Conservation (phyloP, 225 moss, liverwort and hornwort genomes). For the Physcomitrium patens region DNA sequence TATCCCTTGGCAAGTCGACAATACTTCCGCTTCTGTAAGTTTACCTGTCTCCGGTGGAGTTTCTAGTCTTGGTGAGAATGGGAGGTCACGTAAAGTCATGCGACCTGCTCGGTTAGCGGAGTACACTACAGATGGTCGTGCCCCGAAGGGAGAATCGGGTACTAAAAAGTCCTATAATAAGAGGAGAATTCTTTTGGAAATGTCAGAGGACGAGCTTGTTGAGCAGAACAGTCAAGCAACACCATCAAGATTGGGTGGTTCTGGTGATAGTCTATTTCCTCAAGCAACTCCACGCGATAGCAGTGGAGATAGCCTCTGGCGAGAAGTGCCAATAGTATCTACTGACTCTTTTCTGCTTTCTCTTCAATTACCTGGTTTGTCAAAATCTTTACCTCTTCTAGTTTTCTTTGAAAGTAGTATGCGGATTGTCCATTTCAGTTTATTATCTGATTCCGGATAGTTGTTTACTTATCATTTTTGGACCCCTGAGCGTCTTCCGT, state of each 20-base stretch:
- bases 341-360: conserved; percentile 67
- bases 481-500: not conserved
- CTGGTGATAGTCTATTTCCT: conserved; percentile 37
- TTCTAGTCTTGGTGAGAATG: conserved; percentile 47
- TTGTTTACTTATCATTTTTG: not conserved
- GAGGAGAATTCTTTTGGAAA: conserved; percentile 58
- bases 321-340: conserved; percentile 80
- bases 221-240: conserved; percentile 52
- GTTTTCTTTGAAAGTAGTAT: too few species aligned
- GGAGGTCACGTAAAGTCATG: conserved; percentile 60
- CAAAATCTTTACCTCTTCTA: conserved; percentile 1
- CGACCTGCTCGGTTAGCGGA: conserved; percentile 58
- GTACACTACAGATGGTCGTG: conserved; percentile 63
- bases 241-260: conserved; percentile 43
- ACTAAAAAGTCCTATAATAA: conserved; percentile 56
- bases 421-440: not conserved
- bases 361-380: conserved; percentile 54
- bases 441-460: not conserved
- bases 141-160: conserved; percentile 56
- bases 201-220: conserved; percentile 56
- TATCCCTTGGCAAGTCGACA: conserved; percentile 50
- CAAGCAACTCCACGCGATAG: conserved; percentile 28
- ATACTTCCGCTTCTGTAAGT: conserved; percentile 40
- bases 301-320: conserved; percentile 67
- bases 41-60: conserved; percentile 46